Percentiles rank a stretch among this genome's conserved stretches.
Evolutionary conservation across 768 basidiomycete species (phyloP).

Genomic region (Lyophyllum shimeji): DNA sequence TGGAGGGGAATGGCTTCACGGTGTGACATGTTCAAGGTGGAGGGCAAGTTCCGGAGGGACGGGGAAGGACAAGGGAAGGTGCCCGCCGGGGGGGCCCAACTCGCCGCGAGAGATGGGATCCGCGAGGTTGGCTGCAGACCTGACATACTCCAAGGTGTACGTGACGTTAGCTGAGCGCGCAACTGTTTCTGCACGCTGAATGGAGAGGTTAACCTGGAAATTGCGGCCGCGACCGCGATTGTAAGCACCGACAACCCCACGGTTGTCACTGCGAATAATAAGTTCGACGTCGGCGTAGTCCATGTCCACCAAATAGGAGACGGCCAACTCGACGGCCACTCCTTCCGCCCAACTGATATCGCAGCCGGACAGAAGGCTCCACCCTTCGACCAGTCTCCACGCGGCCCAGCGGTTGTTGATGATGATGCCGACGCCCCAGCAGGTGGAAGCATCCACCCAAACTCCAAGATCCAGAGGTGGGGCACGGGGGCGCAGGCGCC

Average conservation of each 20-base stretch:
- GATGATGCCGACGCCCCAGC: constrained; percentile 9
- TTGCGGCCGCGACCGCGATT: constrained; percentile 28
- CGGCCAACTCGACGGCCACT: constrained; percentile 22
- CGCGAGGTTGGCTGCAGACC: constrained; percentile 26
- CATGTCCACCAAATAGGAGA: constrained; percentile 12
- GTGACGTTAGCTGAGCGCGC: background rate
- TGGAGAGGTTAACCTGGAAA: constrained; percentile 2
- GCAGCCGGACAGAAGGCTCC: constrained; percentile 11
- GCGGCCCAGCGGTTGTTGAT: constrained; percentile 17
- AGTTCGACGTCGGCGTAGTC: constrained; percentile 16
- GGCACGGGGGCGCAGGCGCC: background rate
- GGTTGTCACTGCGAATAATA: constrained; percentile 32
- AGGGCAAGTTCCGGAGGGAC: constrained; percentile 16
- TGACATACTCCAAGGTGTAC: constrained; percentile 20
- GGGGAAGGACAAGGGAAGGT: constrained; percentile 2
- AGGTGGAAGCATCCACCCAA: constrained; percentile 37
- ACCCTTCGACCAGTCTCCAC: constrained; percentile 12
- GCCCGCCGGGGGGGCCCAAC: background rate
- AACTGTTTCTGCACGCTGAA: background rate
- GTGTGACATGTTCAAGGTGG: no score
- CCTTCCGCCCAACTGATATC: constrained; percentile 28
- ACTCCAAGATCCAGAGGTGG: constrained; percentile 2
- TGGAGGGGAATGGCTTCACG: no score
- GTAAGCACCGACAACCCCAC: constrained; percentile 33
- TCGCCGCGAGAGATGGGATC: constrained; percentile 28